Evolutionary conservation across 371 early-diverging fungal species (phyloP).

Genomic region (Coemansia sp.): DNA sequence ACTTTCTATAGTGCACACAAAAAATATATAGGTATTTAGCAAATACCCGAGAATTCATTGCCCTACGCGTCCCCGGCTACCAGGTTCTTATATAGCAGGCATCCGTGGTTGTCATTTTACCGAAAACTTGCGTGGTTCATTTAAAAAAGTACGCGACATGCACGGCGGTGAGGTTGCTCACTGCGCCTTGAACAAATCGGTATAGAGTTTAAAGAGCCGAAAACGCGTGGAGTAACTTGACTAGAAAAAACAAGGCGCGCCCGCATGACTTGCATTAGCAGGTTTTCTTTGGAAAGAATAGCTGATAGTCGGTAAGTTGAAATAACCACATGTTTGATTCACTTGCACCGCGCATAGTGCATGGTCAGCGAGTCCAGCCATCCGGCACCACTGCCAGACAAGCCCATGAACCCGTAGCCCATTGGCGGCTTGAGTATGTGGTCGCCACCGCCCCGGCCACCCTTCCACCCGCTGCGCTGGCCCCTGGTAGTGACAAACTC

Average conservation of each 20-base stretch:
- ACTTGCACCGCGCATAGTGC: conserved; percentile 28
- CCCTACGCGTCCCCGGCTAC: no score
- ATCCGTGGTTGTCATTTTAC: not conserved
- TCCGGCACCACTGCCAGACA: conserved; percentile 53
- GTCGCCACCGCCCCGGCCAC: conserved; percentile 56
- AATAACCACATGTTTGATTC: not conserved
- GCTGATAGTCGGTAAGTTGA: no score
- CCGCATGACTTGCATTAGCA: no score
- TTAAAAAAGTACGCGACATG: not conserved
- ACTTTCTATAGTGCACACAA: not conserved
- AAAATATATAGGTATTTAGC: not conserved
- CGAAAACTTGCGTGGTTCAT: not conserved
- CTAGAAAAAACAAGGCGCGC: no score
- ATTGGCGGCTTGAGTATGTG: conserved; percentile 52
- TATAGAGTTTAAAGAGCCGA: no score
- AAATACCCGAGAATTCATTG: no score
- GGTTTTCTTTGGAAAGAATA: no score
- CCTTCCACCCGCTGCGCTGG: conserved; percentile 57
- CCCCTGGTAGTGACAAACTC: conserved; percentile 57
- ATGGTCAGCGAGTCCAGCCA: conserved; percentile 57
- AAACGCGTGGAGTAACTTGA: no score
- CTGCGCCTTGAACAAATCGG: conserved; percentile 1
- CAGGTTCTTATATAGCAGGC: no score
- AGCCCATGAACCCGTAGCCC: conserved; percentile 56
- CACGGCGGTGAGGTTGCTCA: not conserved